Conservation (phyloP, 495 filamentous ascomycete species). For the Penicillium desertorum region DNA sequence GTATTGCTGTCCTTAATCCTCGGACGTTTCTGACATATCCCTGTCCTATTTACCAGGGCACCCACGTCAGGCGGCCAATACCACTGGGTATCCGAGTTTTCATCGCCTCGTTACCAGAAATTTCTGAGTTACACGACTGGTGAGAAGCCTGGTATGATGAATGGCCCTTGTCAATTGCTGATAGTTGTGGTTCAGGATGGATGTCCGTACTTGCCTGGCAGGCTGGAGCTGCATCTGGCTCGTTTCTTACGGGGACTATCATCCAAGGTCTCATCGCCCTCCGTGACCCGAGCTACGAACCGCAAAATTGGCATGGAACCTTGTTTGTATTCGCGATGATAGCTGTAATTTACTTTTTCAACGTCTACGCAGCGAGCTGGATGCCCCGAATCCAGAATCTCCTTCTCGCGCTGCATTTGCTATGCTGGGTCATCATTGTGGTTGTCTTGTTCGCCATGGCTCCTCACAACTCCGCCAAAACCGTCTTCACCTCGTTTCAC, state of each 20-base stretch:
- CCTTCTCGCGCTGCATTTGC: slow-evolving; percentile 41
- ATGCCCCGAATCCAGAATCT: slow-evolving; percentile 43
- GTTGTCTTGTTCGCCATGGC: slow-evolving; percentile 44
- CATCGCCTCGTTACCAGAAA: slow-evolving; percentile 39
- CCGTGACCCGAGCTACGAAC: slow-evolving; percentile 36
- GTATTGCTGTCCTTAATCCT: background rate
- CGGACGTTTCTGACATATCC: slow-evolving; percentile 28
- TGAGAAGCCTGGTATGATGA: background rate
- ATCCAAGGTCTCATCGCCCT: slow-evolving; percentile 46
- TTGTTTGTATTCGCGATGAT: slow-evolving; percentile 47
- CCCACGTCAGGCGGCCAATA: slow-evolving; percentile 42
- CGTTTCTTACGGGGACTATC: slow-evolving; percentile 46
- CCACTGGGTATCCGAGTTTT: slow-evolving; percentile 53
- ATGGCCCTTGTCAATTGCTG: background rate
- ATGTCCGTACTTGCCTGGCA: slow-evolving; percentile 45
- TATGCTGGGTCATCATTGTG: slow-evolving; percentile 38
- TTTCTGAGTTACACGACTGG: slow-evolving; percentile 49
- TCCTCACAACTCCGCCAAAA: slow-evolving; percentile 35
- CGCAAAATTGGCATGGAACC: slow-evolving; percentile 44
- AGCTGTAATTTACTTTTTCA: slow-evolving; percentile 40
- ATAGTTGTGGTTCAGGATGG: slow-evolving; percentile 35
- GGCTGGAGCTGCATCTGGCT: slow-evolving; percentile 37
- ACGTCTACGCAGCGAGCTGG: slow-evolving; percentile 38
- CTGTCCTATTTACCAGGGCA: background rate
- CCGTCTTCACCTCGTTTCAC: slow-evolving; percentile 47